Conservation (phyloP, 371 early-diverging fungal genomes). For the Catenaria anguillulae region DNA sequence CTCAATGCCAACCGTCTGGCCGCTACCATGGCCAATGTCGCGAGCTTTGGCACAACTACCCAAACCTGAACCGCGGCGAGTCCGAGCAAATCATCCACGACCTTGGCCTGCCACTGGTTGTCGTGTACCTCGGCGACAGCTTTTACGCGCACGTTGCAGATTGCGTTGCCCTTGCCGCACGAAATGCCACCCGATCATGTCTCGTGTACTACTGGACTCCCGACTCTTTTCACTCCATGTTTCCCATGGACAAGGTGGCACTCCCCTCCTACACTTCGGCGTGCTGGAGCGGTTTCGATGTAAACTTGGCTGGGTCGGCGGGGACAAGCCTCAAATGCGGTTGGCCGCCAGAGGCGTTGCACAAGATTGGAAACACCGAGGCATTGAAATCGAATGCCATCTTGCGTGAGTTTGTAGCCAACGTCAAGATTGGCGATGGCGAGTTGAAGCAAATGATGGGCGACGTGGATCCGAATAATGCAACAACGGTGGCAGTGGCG, state of each 20-base stretch:
- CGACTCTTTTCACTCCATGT: background rate
- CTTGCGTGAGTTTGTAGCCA: background rate
- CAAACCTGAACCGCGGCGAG: background rate
- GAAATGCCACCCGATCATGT: background rate
- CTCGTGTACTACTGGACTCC: background rate
- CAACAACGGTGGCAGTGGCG: background rate
- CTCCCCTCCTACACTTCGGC: background rate
- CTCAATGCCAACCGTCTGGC: background rate
- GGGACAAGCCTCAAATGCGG: background rate
- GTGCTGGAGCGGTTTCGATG: no score
- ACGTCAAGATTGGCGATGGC: background rate
- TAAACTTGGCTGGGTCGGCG: background rate
- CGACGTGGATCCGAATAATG: background rate
- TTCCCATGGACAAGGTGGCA: background rate
- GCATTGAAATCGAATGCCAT: background rate
- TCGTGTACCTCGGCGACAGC: background rate
- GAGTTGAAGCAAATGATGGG: background rate
- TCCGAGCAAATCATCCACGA: background rate
- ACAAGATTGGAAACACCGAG: background rate
- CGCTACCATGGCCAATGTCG: background rate
- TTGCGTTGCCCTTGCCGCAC: background rate
- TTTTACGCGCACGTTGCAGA: background rate
- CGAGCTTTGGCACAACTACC: background rate
- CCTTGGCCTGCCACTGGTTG: background rate
- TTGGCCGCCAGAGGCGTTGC: background rate